These are phyloP conservation scores for Colletotrichum phormii DNA, from an alignment of 2,329 filamentous ascomycete species.

Conservation along the genomic window DNA sequence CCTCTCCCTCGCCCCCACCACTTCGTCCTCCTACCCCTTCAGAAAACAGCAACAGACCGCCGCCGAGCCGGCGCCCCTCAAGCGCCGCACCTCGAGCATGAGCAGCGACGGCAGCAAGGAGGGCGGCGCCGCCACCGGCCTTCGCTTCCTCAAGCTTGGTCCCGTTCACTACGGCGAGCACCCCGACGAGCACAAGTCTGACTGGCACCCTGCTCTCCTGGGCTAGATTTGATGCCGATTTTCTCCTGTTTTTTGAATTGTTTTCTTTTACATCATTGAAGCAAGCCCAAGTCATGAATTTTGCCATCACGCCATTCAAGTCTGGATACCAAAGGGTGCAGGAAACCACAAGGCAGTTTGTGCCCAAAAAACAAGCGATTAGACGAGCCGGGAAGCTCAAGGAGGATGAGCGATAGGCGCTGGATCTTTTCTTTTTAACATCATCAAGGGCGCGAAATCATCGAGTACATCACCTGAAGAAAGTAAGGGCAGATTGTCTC, in stretches of 20 bases:
- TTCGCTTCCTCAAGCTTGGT: constrained; percentile 71
- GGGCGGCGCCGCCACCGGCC: constrained; percentile 41
- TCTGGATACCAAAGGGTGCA: constrained; percentile 4
- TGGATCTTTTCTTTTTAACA: background rate
- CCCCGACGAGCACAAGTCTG: constrained; percentile 63
- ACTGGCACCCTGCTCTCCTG: constrained; percentile 32
- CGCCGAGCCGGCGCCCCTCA: constrained; percentile 42
- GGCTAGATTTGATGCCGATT: background rate
- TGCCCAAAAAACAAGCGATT: constrained; percentile 19
- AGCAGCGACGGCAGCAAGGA: constrained; percentile 58
- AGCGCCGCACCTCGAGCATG: constrained; percentile 65
- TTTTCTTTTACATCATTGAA: background rate
- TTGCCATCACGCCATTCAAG: background rate
- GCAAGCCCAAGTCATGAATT: background rate
- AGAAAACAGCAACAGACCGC: constrained; percentile 49
- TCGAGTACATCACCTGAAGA: background rate
- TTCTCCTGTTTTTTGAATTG: background rate
- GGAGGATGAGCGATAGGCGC: background rate
- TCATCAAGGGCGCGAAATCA: background rate
- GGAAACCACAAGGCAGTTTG: constrained; percentile 13
- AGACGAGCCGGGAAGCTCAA: background rate
- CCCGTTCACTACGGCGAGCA: constrained; percentile 74
- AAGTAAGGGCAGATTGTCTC: background rate
- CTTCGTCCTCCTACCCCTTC: constrained; percentile 65
- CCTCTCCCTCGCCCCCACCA: constrained; percentile 69